Base-by-base conservation (phyloP, 2,329 filamentous ascomycete genomes). In the Colletotrichum plurivorum region DNA sequence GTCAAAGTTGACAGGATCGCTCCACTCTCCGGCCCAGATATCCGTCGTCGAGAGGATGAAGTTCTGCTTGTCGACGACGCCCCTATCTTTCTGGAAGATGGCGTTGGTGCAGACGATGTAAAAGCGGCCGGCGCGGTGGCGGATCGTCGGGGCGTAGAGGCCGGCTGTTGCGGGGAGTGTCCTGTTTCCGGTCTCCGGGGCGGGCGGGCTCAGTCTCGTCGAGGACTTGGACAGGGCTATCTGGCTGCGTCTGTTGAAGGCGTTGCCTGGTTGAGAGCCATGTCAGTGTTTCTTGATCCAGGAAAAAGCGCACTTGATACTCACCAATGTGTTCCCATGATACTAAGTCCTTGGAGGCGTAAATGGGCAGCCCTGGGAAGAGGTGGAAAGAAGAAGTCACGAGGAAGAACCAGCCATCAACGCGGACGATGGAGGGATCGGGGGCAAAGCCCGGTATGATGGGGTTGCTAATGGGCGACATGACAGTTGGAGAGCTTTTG, bases 301-400 rank as follows among this genome's bases (percentile, higher is more conserved):
- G 4, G 12, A 15, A 5, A 12, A 20, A 16, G 25, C 10, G 18
- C 22, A 2, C 10, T 9, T 41, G 1, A 39, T 27, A 22, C 51
- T 13, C 46, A 56, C 74, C 72, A 20, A 79, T 75, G 46, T 76
- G 75, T 45, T 74, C 73, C 77, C 78, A 79, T 36, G 72, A 71
- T 16, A 73, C 49, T 1, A 81, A 71, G 62, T 81, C 75, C 39
- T 74, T 76, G 6, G 78, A 81, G n/a, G 74, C 73, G 57, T 78
- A 77, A 13, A 77, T 77, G 56, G 86, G 84, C 0, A 83, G 78
- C n/a, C 88, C 87, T 0, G 88, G 82, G 72, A 90, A 90, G 4
- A 89, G 83, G 74, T 89, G 89, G 72, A 89, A 88, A n/a, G 86
- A 85, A 3, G 88, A 87, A 74, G 87, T 87, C 71, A 89, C 84